Conservation (phyloP, 345 rosid genomes). For the Brassica rapa region DNA sequence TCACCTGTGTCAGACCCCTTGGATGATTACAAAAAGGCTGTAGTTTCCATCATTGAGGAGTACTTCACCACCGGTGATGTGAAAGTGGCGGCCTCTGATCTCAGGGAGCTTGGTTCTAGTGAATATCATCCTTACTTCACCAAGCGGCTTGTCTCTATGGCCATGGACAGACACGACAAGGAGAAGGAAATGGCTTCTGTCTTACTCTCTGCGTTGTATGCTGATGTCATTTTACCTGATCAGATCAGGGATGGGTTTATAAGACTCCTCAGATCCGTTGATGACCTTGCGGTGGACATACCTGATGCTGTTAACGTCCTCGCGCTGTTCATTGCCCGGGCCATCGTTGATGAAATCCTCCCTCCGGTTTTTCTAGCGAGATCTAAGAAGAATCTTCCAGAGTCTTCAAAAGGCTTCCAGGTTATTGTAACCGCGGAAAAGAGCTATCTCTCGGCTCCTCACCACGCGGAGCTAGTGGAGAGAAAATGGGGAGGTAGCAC, state of each 20-base stretch:
- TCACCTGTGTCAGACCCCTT: slow-evolving; percentile 85
- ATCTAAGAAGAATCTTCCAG: slow-evolving; percentile 77
- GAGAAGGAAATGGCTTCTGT: slow-evolving; percentile 99
- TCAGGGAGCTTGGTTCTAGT: slow-evolving; percentile 90
- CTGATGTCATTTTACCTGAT: slow-evolving; percentile 84
- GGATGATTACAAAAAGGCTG: slow-evolving; percentile 92
- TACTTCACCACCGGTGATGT: slow-evolving; percentile 93
- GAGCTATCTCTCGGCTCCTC: slow-evolving; percentile 98
- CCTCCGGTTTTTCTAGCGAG: slow-evolving; percentile 85
- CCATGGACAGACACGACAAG: slow-evolving; percentile 98
- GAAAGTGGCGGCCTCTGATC: slow-evolving; percentile 87
- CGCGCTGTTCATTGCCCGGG: slow-evolving; percentile 91
- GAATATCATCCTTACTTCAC: slow-evolving; percentile 88
- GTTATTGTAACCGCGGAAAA: slow-evolving; percentile 84
- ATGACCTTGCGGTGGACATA: slow-evolving; percentile 92
- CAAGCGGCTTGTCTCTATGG: slow-evolving; percentile 92
- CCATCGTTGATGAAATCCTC: slow-evolving; percentile 94
- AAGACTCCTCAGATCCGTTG: slow-evolving; percentile 93
- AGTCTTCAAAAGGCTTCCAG: slow-evolving; percentile 78
- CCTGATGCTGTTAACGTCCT: slow-evolving; percentile 87
- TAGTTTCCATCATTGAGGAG: slow-evolving; percentile 80
- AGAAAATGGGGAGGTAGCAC: slow-evolving; percentile 99
- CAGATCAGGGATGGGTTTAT: slow-evolving; percentile 95
- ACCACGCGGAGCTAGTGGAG: slow-evolving; percentile 97
- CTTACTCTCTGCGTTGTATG: slow-evolving; percentile 84